Conservation (phyloP, 1,284 basidiomycete genomes). For the Irpex sp. region DNA sequence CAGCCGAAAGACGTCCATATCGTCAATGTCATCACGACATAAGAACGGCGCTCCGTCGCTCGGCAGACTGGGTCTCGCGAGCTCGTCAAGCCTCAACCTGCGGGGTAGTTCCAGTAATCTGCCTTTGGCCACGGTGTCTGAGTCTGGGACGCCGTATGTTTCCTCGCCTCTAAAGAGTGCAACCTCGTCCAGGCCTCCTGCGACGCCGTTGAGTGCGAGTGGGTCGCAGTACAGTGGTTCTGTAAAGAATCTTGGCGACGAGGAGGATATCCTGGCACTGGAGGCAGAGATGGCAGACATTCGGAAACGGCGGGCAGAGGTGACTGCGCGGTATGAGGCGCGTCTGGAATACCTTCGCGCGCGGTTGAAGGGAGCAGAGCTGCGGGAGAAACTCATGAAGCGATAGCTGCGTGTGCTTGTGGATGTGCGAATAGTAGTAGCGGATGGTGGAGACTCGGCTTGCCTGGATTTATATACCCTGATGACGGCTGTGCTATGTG, state of each 20-base stretch:
- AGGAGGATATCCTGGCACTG: conserved; percentile 31
- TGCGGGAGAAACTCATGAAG: conserved; percentile 64
- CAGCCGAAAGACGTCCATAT: conserved; percentile 15
- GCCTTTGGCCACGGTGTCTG: conserved; percentile 47
- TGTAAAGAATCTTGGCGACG: conserved; percentile 11
- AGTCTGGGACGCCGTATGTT: conserved; percentile 33
- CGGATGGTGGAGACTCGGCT: background rate
- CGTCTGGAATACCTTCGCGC: conserved; percentile 68
- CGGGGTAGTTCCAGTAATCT: conserved; percentile 42
- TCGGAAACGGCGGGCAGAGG: conserved; percentile 56
- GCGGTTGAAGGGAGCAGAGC: conserved; percentile 68
- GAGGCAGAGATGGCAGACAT: conserved; percentile 62
- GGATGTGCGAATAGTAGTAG: conserved; percentile 5
- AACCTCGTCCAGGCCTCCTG: conserved; percentile 2
- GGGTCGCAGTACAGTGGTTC: conserved; percentile 7
- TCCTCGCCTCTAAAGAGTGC: conserved; percentile 10
- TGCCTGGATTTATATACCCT: background rate
- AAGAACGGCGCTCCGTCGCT: conserved; percentile 14
- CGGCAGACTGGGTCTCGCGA: conserved; percentile 31
- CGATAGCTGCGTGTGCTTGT: conserved; percentile 18
- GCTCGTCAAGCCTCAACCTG: conserved; percentile 44
- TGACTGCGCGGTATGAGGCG: conserved; percentile 59
- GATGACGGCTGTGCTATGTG: conserved; percentile 13
- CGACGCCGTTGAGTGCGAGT: background rate
- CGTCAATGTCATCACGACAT: conserved; percentile 12